Conservation (phyloP, 345 rosid genomes). For the Noccaea caerulescens region DNA sequence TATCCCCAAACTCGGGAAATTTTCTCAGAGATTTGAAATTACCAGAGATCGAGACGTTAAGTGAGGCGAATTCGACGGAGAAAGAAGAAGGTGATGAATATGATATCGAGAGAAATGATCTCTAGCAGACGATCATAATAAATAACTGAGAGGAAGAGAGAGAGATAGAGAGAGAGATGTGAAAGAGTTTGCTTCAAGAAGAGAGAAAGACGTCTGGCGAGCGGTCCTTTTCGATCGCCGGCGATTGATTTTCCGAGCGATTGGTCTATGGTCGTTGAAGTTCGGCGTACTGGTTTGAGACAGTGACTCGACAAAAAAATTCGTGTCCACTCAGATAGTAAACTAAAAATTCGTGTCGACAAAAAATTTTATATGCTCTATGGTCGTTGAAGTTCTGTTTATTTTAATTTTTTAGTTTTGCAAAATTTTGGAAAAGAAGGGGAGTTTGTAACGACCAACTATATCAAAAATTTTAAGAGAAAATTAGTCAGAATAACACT, state of each 20-base stretch:
- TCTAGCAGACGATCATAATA: constrained; percentile 47
- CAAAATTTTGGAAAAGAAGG: too few species aligned
- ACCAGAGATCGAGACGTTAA: constrained; percentile 42
- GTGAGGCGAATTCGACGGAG: neutral
- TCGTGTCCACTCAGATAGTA: constrained; percentile 3
- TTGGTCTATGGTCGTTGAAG: constrained; percentile 22
- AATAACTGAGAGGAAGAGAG: constrained; percentile 34
- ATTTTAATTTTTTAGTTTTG: too few species aligned
- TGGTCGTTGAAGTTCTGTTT: too few species aligned
- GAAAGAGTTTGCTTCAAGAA: constrained; percentile 69
- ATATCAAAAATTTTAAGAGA: too few species aligned
- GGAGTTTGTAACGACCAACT: too few species aligned
- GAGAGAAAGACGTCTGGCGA: constrained; percentile 53
- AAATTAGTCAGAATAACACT: too few species aligned
- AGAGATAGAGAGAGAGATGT: constrained; percentile 26
- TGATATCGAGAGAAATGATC: constrained; percentile 34
- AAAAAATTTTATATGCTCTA: too few species aligned
- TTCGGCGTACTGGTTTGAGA: constrained; percentile 33
- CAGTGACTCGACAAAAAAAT: constrained; percentile 15
- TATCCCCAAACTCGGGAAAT: neutral
- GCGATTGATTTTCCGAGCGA: constrained; percentile 35
- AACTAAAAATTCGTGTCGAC: too few species aligned
- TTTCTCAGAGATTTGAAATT: constrained; percentile 20
- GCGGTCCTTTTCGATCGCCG: constrained; percentile 59
- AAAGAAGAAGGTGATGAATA: constrained; percentile 4